phyloP scores from a whole-genome alignment of 352 stramenopile genomes.

The Stephanocyclus meneghinianus region DNA sequence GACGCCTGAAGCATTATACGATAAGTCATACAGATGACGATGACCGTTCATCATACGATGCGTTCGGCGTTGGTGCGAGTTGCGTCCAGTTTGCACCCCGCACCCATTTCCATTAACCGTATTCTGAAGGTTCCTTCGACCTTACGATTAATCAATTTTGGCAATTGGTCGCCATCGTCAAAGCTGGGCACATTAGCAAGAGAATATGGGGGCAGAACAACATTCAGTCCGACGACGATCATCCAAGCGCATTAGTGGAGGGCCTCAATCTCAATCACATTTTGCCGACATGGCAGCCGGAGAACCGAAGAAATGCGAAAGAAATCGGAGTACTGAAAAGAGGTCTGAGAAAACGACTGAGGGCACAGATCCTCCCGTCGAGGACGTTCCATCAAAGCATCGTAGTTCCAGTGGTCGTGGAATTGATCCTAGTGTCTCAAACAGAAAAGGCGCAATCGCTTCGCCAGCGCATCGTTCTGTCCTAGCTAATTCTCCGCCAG shows the following conservation, averaged over 20 bases:
- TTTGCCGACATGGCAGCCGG: neutral
- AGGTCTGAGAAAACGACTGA: neutral
- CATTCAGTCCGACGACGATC: neutral
- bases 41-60: too few relatives aligned
- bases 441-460: neutral
- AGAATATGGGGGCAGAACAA: neutral
- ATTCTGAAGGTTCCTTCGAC: too few relatives aligned
- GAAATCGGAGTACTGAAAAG: neutral
- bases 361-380: neutral
- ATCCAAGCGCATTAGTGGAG: neutral
- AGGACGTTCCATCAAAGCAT: neutral
- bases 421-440: constrained; percentile 1
- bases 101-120: too few relatives aligned
- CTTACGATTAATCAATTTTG: too few relatives aligned
- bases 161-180: neutral
- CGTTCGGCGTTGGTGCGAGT: too few relatives aligned
- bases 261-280: neutral
- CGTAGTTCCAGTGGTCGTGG: neutral
- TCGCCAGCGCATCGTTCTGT: neutral
- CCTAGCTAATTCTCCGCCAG: neutral
- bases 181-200: neutral
- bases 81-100: too few relatives aligned
- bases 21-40: too few relatives aligned
- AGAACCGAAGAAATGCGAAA: neutral
- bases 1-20: too few relatives aligned